Percentiles rank a stretch among this genome's conserved stretches.
These are phyloP conservation scores for Casuarina cunninghamiana DNA, from an alignment of 306 rosid species.

Conservation along the genomic window DNA sequence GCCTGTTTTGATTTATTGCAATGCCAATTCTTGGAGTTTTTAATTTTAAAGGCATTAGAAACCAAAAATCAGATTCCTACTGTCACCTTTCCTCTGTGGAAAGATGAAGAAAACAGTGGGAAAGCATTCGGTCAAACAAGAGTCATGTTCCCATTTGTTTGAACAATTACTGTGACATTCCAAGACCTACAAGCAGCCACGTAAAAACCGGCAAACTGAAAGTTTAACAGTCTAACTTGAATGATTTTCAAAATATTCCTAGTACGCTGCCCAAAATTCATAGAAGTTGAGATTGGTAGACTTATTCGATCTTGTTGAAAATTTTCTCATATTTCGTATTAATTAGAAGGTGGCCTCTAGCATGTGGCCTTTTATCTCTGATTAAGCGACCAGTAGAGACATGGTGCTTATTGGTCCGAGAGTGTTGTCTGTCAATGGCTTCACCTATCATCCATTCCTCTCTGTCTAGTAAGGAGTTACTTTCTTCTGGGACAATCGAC, in stretches of 20 bases:
- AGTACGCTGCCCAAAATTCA: background rate
- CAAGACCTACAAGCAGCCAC: no score
- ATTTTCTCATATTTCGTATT: background rate
- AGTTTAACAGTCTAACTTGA: background rate
- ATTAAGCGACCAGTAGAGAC: background rate
- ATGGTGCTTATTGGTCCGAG: background rate
- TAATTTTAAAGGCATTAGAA: background rate
- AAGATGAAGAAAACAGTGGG: background rate
- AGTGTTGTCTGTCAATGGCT: background rate
- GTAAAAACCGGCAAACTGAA: no score
- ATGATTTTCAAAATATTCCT: background rate
- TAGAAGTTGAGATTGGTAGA: conserved; percentile 2
- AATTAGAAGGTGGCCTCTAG: background rate
- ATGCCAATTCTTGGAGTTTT: background rate
- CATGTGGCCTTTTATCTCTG: background rate
- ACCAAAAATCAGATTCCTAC: background rate
- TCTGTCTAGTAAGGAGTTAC: background rate
- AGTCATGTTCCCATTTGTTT: background rate
- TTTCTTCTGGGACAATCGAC: background rate
- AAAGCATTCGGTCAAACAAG: background rate
- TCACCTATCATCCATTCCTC: background rate
- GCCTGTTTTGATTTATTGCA: background rate
- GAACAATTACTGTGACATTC: no score
- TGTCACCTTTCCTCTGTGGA: background rate
- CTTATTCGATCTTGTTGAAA: background rate